Evolutionary conservation across 2,329 filamentous ascomycete species (phyloP).

Genomic region (Venturia effusa): DNA sequence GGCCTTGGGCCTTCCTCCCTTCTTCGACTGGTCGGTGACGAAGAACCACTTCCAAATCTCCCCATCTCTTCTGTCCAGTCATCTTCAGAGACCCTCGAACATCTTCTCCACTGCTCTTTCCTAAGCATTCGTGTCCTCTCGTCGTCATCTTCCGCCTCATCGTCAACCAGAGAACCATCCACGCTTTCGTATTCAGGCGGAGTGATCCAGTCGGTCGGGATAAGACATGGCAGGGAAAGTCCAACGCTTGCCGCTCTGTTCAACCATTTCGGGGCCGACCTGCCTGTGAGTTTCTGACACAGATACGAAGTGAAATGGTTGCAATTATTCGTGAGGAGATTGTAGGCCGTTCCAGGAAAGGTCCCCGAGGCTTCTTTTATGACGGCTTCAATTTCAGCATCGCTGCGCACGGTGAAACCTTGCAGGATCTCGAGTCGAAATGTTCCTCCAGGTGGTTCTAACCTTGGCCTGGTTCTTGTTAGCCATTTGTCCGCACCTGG

Average conservation of each 20-base stretch:
- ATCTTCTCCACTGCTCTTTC: conserved; percentile 18
- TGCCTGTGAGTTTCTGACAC: conserved; percentile 60
- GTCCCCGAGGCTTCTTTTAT: conserved; percentile 57
- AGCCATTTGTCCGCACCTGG: background rate
- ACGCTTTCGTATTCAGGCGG: conserved; percentile 65
- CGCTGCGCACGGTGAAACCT: conserved; percentile 62
- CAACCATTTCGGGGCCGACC: conserved; percentile 61
- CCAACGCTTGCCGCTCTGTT: conserved; percentile 80
- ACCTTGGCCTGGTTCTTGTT: conserved; percentile 37
- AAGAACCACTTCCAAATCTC: background rate
- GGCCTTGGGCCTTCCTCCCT: background rate
- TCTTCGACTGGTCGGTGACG: background rate
- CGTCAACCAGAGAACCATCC: conserved; percentile 57
- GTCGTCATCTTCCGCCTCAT: conserved; percentile 38
- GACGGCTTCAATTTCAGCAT: conserved; percentile 59
- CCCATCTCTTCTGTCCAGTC: conserved; percentile 9
- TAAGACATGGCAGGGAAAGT: conserved; percentile 68
- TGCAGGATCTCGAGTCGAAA: conserved; percentile 67
- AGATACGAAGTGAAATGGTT: conserved; percentile 79
- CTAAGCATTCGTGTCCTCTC: conserved; percentile 52
- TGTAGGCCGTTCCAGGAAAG: conserved; percentile 68
- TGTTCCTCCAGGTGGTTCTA: conserved; percentile 65
- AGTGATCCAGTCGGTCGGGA: conserved; percentile 71
- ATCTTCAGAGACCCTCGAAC: conserved; percentile 1
- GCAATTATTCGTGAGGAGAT: conserved; percentile 74